These are phyloP conservation scores for Babesia bovis DNA, from an alignment of 169 alveolate genomes.

Conservation along the genomic window DNA sequence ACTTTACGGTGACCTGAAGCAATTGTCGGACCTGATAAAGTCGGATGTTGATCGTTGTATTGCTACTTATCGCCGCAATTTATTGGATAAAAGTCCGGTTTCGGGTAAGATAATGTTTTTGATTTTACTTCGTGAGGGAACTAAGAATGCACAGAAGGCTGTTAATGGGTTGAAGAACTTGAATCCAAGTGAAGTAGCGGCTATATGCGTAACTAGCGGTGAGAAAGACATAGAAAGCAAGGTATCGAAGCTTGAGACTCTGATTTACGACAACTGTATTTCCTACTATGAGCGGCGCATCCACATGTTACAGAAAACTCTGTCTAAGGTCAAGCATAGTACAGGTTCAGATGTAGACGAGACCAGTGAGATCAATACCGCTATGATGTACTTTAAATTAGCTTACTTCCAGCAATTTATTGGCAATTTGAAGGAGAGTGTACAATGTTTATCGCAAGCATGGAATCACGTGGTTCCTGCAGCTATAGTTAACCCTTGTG, in stretches of 20 bases:
- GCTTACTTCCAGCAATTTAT: constrained; percentile 54
- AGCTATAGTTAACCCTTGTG: not conserved
- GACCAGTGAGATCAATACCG: constrained; percentile 22
- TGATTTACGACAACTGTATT: constrained; percentile 35
- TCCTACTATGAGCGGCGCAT: constrained; percentile 60
- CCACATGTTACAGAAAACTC: constrained; percentile 20
- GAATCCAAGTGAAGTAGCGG: constrained; percentile 58
- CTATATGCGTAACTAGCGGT: constrained; percentile 64
- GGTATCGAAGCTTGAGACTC: constrained; percentile 46
- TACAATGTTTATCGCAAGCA: constrained; percentile 9
- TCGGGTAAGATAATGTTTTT: constrained; percentile 48
- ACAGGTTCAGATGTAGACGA: constrained; percentile 8
- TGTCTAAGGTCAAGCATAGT: constrained; percentile 20
- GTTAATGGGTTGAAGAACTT: constrained; percentile 46
- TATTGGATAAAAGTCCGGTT: constrained; percentile 21
- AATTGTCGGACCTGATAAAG: constrained; percentile 36
- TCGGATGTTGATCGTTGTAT: constrained; percentile 49
- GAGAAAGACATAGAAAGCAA: constrained; percentile 33
- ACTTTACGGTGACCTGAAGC: constrained; percentile 30
- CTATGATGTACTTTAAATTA: constrained; percentile 38
- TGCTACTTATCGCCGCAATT: not conserved
- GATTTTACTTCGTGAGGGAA: constrained; percentile 34
- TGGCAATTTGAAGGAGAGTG: constrained; percentile 52
- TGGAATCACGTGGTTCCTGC: constrained; percentile 36
- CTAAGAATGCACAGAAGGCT: constrained; percentile 57